Evolutionary conservation across 768 basidiomycete genomes (phyloP).

Genomic region (Ramaria sp.): DNA sequence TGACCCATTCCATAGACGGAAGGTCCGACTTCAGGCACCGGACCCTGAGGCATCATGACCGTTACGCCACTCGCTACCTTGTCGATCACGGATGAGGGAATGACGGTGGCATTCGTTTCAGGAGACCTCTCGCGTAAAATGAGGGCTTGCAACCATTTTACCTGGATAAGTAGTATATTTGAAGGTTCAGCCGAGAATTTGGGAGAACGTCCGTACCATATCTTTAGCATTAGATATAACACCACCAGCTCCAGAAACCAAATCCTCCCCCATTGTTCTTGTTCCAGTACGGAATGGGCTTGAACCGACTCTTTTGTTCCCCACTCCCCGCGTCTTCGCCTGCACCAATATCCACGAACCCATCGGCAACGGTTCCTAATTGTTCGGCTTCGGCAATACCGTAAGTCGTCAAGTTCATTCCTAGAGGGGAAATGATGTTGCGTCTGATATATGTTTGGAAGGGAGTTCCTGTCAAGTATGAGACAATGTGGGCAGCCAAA

Average conservation of each 20-base stretch:
- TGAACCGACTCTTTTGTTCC: constrained; percentile 1
- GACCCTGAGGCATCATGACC: constrained; percentile 10
- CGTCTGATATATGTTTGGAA: constrained; percentile 30
- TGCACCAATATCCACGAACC: constrained; percentile 21
- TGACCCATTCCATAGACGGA: constrained; percentile 33
- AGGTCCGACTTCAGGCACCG: constrained; percentile 17
- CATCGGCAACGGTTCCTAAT: constrained; percentile 16
- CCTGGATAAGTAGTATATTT: constrained; percentile 17
- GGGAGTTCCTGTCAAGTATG: constrained; percentile 20
- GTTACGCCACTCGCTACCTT: constrained; percentile 23
- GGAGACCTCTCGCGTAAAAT: constrained; percentile 25
- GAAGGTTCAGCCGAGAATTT: not conserved
- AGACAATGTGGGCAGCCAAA: constrained; percentile 23
- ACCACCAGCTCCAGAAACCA: constrained; percentile 30
- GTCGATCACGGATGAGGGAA: constrained; percentile 21
- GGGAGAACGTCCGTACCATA: constrained; percentile 22
- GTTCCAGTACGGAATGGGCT: constrained; percentile 21
- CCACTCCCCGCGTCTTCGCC: constrained; percentile 20
- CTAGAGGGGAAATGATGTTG: constrained; percentile 29
- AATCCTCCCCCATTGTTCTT: constrained; percentile 15
- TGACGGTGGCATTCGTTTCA: constrained; percentile 20
- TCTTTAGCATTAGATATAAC: constrained; percentile 32
- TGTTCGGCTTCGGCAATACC: constrained; percentile 21
- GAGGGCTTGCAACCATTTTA: constrained; percentile 27
- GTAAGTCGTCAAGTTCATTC: constrained; percentile 31